A percentile compares a stretch with the other conserved stretches of the same genome.
phyloP scores from a whole-genome alignment of 2,329 filamentous ascomycete genomes.

The Monilinia laxa region DNA sequence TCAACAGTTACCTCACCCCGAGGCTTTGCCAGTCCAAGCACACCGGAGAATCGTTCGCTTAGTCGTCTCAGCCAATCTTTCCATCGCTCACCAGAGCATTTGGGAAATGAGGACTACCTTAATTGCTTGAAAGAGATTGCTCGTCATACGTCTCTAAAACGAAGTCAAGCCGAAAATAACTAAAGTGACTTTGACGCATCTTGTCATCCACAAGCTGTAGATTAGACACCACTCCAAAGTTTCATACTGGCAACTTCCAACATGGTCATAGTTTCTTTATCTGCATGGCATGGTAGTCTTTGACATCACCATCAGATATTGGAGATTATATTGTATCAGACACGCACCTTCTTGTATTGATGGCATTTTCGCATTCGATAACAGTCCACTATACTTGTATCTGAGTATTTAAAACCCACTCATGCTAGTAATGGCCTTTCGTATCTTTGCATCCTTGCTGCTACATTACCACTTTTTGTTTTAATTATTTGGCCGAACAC shows the following conservation, averaged over 20 bases:
- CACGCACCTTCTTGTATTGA: slow-evolving; percentile 10
- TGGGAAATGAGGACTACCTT: slow-evolving; percentile 21
- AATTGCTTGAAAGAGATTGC: slow-evolving; percentile 16
- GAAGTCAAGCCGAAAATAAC: not conserved
- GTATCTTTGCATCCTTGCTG: slow-evolving; percentile 10
- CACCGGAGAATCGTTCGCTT: slow-evolving; percentile 16
- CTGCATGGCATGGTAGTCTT: not conserved
- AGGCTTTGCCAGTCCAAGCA: slow-evolving; percentile 5
- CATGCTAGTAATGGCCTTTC: slow-evolving; percentile 4
- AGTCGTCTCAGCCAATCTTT: not conserved
- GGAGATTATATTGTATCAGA: slow-evolving; percentile 3
- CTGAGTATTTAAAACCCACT: slow-evolving; percentile 7
- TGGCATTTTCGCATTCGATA: slow-evolving; percentile 11
- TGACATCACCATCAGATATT: not conserved
- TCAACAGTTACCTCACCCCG: slow-evolving; percentile 10
- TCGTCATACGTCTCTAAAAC: slow-evolving; percentile 11
- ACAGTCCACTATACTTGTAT: slow-evolving; percentile 10
- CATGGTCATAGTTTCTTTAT: not conserved
- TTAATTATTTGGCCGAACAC: slow-evolving; percentile 1
- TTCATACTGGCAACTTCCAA: not conserved
- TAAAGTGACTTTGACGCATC: not conserved
- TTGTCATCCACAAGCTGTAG: not conserved
- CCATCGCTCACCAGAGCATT: slow-evolving; percentile 17
- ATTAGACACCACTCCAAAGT: not conserved
- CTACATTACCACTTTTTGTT: slow-evolving; percentile 7